phyloP scores from a whole-genome alignment of 2,329 filamentous ascomycete genomes.

The Massarina eburnea region DNA sequence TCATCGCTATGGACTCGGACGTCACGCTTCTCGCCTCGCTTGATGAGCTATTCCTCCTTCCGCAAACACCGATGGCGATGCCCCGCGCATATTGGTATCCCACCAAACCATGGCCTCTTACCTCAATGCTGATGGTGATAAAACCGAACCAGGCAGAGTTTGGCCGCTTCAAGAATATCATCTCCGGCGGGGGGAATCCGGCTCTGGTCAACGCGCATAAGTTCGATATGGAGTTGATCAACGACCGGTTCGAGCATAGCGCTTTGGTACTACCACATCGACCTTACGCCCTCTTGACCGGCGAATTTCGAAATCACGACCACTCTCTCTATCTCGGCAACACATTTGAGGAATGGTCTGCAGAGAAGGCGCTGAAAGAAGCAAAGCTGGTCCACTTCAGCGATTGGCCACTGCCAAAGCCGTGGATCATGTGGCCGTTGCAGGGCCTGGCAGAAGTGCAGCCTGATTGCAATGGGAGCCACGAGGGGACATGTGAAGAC shows the following conservation, averaged over 20 bases:
- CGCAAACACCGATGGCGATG: conserved; percentile 63
- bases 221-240: conserved; percentile 70
- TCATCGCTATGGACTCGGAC: conserved; percentile 65
- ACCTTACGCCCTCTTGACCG: conserved; percentile 61
- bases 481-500: conserved; percentile 39
- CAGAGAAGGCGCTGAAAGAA: conserved; percentile 57
- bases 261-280: conserved; percentile 66
- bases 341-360: conserved; percentile 59
- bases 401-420: conserved; percentile 71
- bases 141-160: conserved; percentile 60
- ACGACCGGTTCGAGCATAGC: conserved; percentile 60
- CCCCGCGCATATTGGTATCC: conserved; percentile 72
- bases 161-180: conserved; percentile 33
- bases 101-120: conserved; percentile 56
- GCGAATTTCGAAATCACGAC: conserved; percentile 61
- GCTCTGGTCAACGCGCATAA: conserved; percentile 39
- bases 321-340: conserved; percentile 58
- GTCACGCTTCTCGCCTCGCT: conserved; percentile 62
- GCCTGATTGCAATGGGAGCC: conserved; percentile 45
- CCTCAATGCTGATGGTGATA: conserved; percentile 64
- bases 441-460: conserved; percentile 47
- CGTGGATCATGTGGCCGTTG: conserved; percentile 55
- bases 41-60: conserved; percentile 72
- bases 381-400: conserved; percentile 71
- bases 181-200: conserved; percentile 29